Conservation (phyloP, 306 rosid genomes). For the Quercus ilex region DNA sequence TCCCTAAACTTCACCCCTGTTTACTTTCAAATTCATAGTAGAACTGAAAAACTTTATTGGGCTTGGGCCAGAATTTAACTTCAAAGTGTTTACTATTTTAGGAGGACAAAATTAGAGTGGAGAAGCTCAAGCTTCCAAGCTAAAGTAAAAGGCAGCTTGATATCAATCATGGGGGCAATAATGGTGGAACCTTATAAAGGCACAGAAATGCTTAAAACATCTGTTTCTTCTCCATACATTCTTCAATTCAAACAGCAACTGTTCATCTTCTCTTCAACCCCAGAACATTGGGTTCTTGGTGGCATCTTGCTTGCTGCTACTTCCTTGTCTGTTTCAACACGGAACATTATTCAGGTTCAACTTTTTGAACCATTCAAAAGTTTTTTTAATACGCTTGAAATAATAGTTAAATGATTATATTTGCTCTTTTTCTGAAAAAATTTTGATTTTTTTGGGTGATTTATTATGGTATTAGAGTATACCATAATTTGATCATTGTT, state of each 20-base stretch:
- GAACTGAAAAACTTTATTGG: neutral
- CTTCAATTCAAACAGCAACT: slow-evolving; percentile 31
- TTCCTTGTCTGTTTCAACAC: slow-evolving; percentile 51
- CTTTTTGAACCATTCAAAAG: too few relatives aligned
- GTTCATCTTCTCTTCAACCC: slow-evolving; percentile 48
- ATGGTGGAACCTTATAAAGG: slow-evolving; percentile 56
- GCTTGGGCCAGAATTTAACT: neutral
- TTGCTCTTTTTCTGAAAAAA: too few relatives aligned
- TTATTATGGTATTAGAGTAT: too few relatives aligned
- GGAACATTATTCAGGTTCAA: slow-evolving; percentile 52
- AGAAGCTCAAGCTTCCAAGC: slow-evolving; percentile 36
- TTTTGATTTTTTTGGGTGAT: too few relatives aligned
- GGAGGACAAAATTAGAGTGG: slow-evolving; percentile 40
- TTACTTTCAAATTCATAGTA: neutral
- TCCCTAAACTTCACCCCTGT: neutral
- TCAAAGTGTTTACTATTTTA: neutral
- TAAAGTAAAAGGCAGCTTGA: slow-evolving; percentile 52
- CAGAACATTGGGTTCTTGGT: slow-evolving; percentile 68
- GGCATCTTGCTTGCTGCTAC: slow-evolving; percentile 64
- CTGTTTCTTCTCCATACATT: slow-evolving; percentile 26
- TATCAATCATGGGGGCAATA: slow-evolving; percentile 60
- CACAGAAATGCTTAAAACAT: slow-evolving; percentile 44
- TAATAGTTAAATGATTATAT: too few relatives aligned
- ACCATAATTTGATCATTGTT: too few relatives aligned
- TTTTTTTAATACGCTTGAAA: too few relatives aligned